Percentiles rank a stretch among this genome's conserved stretches.
phyloP scores from a whole-genome alignment of 306 rosid species.

The Ochetophila trinervis region DNA sequence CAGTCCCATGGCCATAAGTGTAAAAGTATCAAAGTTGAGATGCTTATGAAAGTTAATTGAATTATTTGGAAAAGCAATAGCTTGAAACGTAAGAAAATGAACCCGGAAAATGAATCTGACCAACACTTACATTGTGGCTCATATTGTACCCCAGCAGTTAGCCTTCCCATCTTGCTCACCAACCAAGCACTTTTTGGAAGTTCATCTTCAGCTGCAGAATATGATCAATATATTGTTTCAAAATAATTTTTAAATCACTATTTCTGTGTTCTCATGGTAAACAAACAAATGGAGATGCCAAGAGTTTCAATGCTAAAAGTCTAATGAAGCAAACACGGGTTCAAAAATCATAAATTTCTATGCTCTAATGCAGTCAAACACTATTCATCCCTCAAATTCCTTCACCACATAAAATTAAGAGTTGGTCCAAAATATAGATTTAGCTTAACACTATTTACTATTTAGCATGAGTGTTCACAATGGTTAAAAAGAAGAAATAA shows the following conservation, averaged over 20 bases:
- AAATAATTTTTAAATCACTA: background rate
- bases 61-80: background rate
- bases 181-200: constrained; percentile 74
- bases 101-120: background rate
- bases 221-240: constrained; percentile 7
- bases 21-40: background rate
- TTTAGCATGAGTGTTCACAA: background rate
- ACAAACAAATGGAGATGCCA: constrained; percentile 1
- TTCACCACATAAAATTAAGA: background rate
- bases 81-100: background rate
- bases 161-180: constrained; percentile 83
- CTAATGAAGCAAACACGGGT: constrained; percentile 5
- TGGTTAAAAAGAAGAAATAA: background rate
- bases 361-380: background rate
- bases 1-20: background rate
- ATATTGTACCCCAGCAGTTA: constrained; percentile 87
- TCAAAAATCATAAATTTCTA: background rate
- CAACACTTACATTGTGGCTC: constrained; percentile 79
- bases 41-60: background rate
- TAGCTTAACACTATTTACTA: background rate
- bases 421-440: background rate
- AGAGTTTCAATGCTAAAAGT: constrained; percentile 7
- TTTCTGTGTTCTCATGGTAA: background rate
- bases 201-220: constrained; percentile 63
- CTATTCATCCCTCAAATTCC: background rate